phyloP scores from a whole-genome alignment of 306 rosid genomes.

The Trifolium pratense region DNA sequence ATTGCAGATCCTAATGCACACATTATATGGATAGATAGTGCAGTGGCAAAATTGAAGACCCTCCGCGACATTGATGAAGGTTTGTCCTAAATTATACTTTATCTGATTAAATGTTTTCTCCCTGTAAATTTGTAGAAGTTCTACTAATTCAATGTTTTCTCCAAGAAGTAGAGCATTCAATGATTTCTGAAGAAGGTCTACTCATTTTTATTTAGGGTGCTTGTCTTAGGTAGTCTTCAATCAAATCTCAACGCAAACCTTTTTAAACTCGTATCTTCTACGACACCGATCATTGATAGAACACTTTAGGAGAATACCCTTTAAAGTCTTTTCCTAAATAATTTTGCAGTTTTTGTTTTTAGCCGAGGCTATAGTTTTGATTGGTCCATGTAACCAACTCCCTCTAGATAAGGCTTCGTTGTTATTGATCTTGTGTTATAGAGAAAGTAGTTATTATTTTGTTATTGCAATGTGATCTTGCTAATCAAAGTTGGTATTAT shows the following conservation, averaged over 20 bases:
- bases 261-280: neutral
- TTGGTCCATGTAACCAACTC: slow-evolving; percentile 4
- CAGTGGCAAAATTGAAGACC: slow-evolving; percentile 75
- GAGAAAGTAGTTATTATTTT: slow-evolving; percentile 12
- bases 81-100: slow-evolving; percentile 39
- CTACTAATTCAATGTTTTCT: neutral
- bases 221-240: neutral
- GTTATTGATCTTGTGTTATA: no score
- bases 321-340: neutral
- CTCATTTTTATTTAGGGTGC: slow-evolving; percentile 19
- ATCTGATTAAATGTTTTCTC: neutral
- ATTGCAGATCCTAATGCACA: slow-evolving; percentile 91
- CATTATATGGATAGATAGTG: slow-evolving; percentile 82
- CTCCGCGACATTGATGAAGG: slow-evolving; percentile 80
- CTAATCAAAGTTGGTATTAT: slow-evolving; percentile 6
- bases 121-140: slow-evolving; percentile 21
- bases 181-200: slow-evolving; percentile 21
- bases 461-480: neutral
- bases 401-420: neutral
- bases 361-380: neutral
- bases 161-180: slow-evolving; percentile 5
- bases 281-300: slow-evolving; percentile 10
- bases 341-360: neutral
- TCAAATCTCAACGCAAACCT: neutral
- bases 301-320: neutral